phyloP scores from a whole-genome alignment of 2,329 filamentous ascomycete species.

The Ciborinia camelliae region DNA sequence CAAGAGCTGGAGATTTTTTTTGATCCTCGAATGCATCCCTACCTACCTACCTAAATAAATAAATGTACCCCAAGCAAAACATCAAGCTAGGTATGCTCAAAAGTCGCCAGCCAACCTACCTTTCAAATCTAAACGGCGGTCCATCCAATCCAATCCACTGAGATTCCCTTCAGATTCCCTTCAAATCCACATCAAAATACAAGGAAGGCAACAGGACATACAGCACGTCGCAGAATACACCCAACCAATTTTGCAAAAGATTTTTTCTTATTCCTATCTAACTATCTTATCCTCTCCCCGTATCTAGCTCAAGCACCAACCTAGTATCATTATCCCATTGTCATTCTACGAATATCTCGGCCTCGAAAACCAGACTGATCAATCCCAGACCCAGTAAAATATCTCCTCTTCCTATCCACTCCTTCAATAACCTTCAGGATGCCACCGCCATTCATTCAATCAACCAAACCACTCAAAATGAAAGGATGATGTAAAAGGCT shows the following conservation, averaged over 20 bases:
- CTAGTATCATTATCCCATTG: not conserved
- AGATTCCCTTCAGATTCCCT: no score
- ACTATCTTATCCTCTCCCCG: not conserved
- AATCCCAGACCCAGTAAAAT: not conserved
- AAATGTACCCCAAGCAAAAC: no score
- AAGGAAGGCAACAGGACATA: no score
- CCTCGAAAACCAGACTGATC: not conserved
- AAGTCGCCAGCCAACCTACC: no score
- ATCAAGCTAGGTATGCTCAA: no score
- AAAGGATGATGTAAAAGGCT: not conserved
- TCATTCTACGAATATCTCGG: not conserved
- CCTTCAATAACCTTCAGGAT: not conserved
- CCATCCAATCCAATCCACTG: no score
- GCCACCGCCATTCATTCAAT: not conserved
- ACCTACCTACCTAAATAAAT: no score
- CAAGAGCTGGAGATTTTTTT: no score
- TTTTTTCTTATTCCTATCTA: not conserved
- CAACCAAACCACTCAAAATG: slow-evolving; percentile 1
- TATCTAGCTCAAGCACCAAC: not conserved
- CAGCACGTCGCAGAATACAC: not conserved
- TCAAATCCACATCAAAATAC: no score
- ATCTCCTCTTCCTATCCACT: not conserved
- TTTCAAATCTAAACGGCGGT: no score
- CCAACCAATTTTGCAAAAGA: not conserved
- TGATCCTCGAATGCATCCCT: no score